Conservation (phyloP, 208 protist genomes). For the Crithidia bombi region DNA sequence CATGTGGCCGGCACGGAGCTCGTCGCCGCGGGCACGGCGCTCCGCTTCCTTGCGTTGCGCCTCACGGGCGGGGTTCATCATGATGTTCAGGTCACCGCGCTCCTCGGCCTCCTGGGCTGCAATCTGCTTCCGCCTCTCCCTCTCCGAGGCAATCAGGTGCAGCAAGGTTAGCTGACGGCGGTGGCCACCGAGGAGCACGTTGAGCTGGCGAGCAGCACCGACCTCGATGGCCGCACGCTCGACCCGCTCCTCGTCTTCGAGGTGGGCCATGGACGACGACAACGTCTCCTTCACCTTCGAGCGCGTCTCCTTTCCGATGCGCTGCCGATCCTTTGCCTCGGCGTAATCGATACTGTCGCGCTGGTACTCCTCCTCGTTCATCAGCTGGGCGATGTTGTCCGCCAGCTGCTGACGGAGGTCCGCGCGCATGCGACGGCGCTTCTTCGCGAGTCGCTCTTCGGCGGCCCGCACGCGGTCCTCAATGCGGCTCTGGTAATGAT, state of each 20-base stretch:
- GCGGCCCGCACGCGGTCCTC: slow-evolving; percentile 40
- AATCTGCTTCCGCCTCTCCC: slow-evolving; percentile 51
- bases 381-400: slow-evolving; percentile 46
- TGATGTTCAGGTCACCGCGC: slow-evolving; percentile 45
- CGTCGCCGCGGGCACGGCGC: slow-evolving; percentile 31
- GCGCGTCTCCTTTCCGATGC: slow-evolving; percentile 17
- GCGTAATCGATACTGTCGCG: slow-evolving; percentile 50
- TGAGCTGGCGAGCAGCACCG: slow-evolving; percentile 63
- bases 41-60: slow-evolving; percentile 31
- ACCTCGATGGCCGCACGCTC: slow-evolving; percentile 67
- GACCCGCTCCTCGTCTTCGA: slow-evolving; percentile 65
- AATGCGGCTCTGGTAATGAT: slow-evolving; percentile 21
- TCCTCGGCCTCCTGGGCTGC: slow-evolving; percentile 45
- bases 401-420: slow-evolving; percentile 49
- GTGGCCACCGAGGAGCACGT: slow-evolving; percentile 55
- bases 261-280: slow-evolving; percentile 15
- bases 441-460: slow-evolving; percentile 35
- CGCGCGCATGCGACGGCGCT: slow-evolving; percentile 30
- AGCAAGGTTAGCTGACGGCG: slow-evolving; percentile 51
- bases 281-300: slow-evolving; percentile 13
- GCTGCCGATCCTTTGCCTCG: slow-evolving; percentile 53
- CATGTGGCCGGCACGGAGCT: slow-evolving; percentile 13
- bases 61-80: slow-evolving; percentile 48
- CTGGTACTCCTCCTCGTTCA: slow-evolving; percentile 52
- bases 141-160: slow-evolving; percentile 42